Percentiles rank a stretch among this genome's conserved stretches.
Evolutionary conservation across 176 grass and related monocot species (phyloP).

Genomic region (Areca catechu): DNA sequence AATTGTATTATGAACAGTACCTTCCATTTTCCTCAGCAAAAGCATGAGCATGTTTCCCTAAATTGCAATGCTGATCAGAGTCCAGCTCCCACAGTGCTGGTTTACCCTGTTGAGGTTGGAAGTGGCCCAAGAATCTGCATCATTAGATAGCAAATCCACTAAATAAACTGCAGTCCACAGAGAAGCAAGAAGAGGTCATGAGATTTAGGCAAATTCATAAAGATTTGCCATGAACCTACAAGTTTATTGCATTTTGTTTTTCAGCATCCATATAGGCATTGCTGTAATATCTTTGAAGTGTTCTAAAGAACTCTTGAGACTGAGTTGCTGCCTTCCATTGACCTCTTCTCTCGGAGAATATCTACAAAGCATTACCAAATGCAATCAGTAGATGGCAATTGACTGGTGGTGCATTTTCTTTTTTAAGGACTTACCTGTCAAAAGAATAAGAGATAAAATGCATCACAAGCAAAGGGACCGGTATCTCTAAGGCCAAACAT

Average conservation of each 20-base stretch:
- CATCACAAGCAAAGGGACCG: no score
- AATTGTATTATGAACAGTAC: slow-evolving; percentile 15
- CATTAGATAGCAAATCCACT: slow-evolving; percentile 9
- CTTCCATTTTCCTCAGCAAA: slow-evolving; percentile 27
- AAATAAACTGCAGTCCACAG: neutral
- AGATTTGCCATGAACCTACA: slow-evolving; percentile 42
- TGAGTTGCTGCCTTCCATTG: slow-evolving; percentile 69
- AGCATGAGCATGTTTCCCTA: slow-evolving; percentile 27
- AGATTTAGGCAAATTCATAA: neutral
- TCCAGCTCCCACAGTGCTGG: slow-evolving; percentile 84
- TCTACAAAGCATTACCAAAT: slow-evolving; percentile 39
- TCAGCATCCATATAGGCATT: slow-evolving; percentile 88
- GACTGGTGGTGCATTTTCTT: neutral
- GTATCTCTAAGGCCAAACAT: no score
- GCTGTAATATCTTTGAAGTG: slow-evolving; percentile 88
- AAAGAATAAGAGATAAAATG: neutral
- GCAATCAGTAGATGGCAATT: slow-evolving; percentile 26
- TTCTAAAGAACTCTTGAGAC: slow-evolving; percentile 81
- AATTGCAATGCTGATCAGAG: slow-evolving; percentile 34
- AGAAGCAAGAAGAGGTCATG: neutral
- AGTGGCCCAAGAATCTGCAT: slow-evolving; percentile 86
- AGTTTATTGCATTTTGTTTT: slow-evolving; percentile 92
- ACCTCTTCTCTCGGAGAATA: slow-evolving; percentile 89
- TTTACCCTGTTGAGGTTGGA: slow-evolving; percentile 59
- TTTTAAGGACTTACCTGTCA: neutral